These are phyloP conservation scores for Candida koratica DNA, from an alignment of 805 yeast genomes.

Conservation along the genomic window DNA sequence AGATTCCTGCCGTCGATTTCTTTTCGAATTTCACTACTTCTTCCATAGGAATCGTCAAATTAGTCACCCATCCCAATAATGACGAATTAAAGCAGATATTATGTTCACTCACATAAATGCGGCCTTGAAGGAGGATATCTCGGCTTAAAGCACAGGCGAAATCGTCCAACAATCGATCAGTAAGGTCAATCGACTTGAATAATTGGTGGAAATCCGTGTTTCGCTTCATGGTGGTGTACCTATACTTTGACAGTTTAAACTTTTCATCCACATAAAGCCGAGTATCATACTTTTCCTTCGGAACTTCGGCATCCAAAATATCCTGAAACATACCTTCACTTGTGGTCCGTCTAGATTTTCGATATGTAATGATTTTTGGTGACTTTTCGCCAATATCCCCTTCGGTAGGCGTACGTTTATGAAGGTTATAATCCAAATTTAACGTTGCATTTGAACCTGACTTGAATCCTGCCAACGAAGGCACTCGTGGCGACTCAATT, in stretches of 20 bases:
- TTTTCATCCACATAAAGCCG: constrained; percentile 55
- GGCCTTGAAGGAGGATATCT: constrained; percentile 84
- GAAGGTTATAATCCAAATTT: constrained; percentile 3
- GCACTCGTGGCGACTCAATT: constrained; percentile 10
- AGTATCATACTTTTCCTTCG: constrained; percentile 29
- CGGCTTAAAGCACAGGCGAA: constrained; percentile 85
- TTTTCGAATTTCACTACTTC: constrained; percentile 76
- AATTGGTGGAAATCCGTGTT: constrained; percentile 72
- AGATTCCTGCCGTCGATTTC: constrained; percentile 79
- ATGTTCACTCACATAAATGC: constrained; percentile 74
- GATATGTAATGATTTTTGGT: constrained; percentile 38
- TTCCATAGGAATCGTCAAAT: constrained; percentile 62
- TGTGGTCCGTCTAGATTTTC: constrained; percentile 32
- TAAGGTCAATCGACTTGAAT: constrained; percentile 62
- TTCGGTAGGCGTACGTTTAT: constrained; percentile 9
- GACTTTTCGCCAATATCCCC: constrained; percentile 15
- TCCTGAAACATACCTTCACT: constrained; percentile 27
- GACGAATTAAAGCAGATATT: constrained; percentile 84
- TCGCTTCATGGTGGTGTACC: constrained; percentile 61
- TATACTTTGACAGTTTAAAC: constrained; percentile 53
- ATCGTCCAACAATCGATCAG: constrained; percentile 78
- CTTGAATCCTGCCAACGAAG: constrained; percentile 1
- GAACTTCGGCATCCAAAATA: constrained; percentile 11
- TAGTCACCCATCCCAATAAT: constrained; percentile 88
- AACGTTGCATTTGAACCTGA: constrained; percentile 8